Conservation (phyloP, 139 green algal genomes). For the Chlorella sorokiniana region DNA sequence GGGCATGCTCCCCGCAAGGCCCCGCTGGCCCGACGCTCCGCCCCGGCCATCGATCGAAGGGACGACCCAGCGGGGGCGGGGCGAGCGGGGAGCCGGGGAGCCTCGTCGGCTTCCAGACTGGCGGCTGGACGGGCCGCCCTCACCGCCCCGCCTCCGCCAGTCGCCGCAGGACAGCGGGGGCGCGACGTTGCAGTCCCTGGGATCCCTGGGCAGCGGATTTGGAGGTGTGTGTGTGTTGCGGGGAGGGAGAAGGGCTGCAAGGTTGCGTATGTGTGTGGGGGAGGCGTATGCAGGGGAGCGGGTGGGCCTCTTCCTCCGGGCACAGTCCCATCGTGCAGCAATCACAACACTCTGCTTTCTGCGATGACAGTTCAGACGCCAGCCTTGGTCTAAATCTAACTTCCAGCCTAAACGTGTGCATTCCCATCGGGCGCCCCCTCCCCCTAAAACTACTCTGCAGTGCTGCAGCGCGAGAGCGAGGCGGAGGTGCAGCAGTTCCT, state of each 20-base stretch:
- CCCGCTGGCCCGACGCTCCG: not conserved
- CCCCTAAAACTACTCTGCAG: not conserved
- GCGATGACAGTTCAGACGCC: no score
- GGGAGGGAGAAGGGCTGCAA: not conserved
- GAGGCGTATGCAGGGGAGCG: no score
- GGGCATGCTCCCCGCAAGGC: constrained; percentile 9
- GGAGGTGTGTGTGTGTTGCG: not conserved
- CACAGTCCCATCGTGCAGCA: no score
- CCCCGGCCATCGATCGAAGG: not conserved
- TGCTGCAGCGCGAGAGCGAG: constrained; percentile 4
- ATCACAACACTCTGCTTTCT: no score
- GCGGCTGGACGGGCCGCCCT: not conserved
- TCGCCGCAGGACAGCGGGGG: not conserved
- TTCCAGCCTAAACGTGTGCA: no score
- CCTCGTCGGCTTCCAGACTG: no score
- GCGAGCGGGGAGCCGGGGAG: no score
- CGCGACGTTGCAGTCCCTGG: not conserved
- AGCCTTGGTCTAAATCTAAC: no score
- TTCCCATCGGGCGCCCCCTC: not conserved
- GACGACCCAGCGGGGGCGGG: no score
- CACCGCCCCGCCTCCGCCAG: not conserved
- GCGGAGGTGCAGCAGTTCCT: constrained; percentile 18
- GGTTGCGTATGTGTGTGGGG: not conserved
- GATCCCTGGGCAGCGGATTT: constrained; percentile 17
- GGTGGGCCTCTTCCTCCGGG: no score